Percentiles rank a stretch among this genome's conserved stretches.
phyloP scores from a whole-genome alignment of 306 rosid genomes.

The Biancaea sappan region DNA sequence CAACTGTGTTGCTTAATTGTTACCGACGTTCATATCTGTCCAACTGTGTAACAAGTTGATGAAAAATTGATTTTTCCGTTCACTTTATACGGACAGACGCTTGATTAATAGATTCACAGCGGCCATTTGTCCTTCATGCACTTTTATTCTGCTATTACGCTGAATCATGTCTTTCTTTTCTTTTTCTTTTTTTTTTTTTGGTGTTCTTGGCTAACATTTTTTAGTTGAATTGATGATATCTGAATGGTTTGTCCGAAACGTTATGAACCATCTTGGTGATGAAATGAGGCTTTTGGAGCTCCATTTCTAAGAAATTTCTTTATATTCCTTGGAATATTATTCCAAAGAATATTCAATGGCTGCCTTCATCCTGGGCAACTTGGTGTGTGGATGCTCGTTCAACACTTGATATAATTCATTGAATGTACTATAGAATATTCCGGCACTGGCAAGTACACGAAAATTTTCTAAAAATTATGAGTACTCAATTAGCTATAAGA shows the following conservation, averaged over 20 bases:
- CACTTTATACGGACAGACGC: conserved; percentile 16
- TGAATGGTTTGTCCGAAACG: neutral
- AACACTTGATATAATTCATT: too few species aligned
- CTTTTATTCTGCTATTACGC: neutral
- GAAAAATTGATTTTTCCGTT: conserved; percentile 6
- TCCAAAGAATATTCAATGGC: too few species aligned
- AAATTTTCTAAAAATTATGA: too few species aligned
- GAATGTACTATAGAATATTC: too few species aligned
- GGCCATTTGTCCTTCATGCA: conserved; percentile 11
- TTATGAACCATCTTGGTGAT: neutral
- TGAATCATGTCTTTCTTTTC: neutral
- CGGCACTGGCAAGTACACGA: too few species aligned
- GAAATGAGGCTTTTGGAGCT: neutral
- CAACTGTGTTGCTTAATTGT: conserved; percentile 11
- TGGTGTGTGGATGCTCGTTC: too few species aligned
- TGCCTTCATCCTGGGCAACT: too few species aligned
- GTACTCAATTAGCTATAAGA: too few species aligned
- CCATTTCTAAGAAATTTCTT: too few species aligned
- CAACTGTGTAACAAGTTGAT: conserved; percentile 30
- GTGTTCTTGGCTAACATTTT: neutral
- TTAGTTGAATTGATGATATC: neutral
- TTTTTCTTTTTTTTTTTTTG: neutral
- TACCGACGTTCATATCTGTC: conserved; percentile 38
- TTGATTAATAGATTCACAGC: conserved; percentile 21
- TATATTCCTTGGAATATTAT: too few species aligned